Evolutionary conservation across 108 stramenopile genomes (phyloP).

Genomic region (Stephanodiscus triporus): DNA sequence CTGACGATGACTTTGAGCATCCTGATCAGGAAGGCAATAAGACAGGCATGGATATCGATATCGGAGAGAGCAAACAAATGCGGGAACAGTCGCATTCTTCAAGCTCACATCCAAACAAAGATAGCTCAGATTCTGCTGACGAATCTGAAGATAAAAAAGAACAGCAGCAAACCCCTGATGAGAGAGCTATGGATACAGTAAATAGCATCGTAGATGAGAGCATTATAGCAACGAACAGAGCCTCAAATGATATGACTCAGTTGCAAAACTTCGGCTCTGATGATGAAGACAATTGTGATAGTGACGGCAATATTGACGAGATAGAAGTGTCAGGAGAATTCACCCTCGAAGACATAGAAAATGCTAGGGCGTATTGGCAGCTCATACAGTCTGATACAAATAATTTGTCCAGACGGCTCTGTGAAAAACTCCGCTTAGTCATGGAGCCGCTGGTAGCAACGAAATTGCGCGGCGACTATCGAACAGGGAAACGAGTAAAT

Average conservation of each 20-base stretch:
- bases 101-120: constrained; percentile 12
- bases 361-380: constrained; percentile 69
- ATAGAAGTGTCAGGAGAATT: constrained; percentile 45
- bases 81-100: constrained; percentile 32
- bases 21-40: constrained; percentile 17
- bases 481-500: constrained; percentile 98
- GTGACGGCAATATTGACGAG: constrained; percentile 47
- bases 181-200: constrained; percentile 24
- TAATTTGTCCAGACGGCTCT: constrained; percentile 84
- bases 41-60: constrained; percentile 26
- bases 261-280: constrained; percentile 31
- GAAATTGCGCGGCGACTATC: constrained; percentile 96
- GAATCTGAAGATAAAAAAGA: constrained; percentile 26
- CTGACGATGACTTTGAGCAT: constrained; percentile 49
- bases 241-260: constrained; percentile 33
- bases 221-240: constrained; percentile 8
- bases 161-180: constrained; percentile 24
- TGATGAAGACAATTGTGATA: constrained; percentile 45
- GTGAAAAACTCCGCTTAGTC: constrained; percentile 96
- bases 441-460: constrained; percentile 97
- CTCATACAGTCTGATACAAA: constrained; percentile 80
- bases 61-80: constrained; percentile 29
- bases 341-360: constrained; percentile 44
- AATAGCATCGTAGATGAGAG: constrained; percentile 29
- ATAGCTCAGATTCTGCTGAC: constrained; percentile 31